Evolutionary conservation across 2,329 filamentous ascomycete genomes (phyloP).

Genomic region (Phialophora tarda): DNA sequence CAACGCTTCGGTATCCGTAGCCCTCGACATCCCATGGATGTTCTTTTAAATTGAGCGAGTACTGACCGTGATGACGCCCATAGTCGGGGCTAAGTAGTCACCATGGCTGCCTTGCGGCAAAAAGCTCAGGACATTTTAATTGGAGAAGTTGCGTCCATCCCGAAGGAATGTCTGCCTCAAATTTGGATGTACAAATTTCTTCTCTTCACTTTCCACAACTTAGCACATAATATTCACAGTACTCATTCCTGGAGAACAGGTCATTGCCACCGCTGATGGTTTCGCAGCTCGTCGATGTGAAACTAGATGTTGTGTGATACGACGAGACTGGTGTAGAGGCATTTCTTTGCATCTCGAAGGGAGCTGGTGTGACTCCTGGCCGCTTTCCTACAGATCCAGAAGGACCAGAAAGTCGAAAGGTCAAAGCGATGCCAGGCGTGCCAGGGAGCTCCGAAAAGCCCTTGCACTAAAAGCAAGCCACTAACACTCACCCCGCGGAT

Average conservation of each 20-base stretch:
- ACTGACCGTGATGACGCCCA: neutral
- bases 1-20: neutral
- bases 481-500: neutral
- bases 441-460: neutral
- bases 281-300: neutral
- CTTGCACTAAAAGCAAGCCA: conserved; percentile 10
- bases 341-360: neutral
- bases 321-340: neutral
- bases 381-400: neutral
- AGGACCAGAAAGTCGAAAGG: neutral
- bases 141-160: neutral
- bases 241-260: neutral
- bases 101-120: neutral
- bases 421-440: conserved; percentile 1
- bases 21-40: neutral
- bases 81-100: neutral
- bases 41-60: neutral
- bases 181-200: neutral
- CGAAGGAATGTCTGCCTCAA: neutral
- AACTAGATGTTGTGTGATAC: neutral
- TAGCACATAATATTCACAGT: neutral
- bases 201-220: neutral
- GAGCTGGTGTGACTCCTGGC: neutral
- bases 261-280: neutral
- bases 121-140: neutral